Base-by-base conservation (phyloP, 768 basidiomycete genomes). In the Tylopilus vinaceipallidus region DNA sequence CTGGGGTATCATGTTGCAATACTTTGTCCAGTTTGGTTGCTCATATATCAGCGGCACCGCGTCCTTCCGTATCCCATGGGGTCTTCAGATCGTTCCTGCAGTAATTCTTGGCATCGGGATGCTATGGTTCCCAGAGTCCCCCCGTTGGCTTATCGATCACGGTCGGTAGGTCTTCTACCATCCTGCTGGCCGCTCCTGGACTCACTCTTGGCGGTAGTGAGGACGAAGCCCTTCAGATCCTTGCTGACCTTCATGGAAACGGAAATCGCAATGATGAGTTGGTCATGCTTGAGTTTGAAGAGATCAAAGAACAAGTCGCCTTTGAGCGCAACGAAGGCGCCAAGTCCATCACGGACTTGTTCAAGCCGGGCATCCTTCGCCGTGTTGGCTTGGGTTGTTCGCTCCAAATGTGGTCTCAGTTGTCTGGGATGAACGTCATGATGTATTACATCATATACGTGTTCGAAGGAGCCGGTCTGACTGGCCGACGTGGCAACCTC, bases 321-420 rank as follows among this genome's bases (percentile, higher is more conserved):
- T 83, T 80, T 60, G 87, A 90, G 61, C 77, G 79, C 17, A 80
- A 71, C 1, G 78, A 87, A 65, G 88, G 86, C 16, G 83, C 86
- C 23, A 88, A 87, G 59, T 83, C 82, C 0, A 84, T 80, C 59
- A 54, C 75, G 12, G 86, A 91, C 64, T 71, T 90, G 17, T 55
- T 89, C 49, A 84, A 81, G 57, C 76, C 77, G 8, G 81, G 82
- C 30, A 80, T 86, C 54, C 71, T 84, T 43, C 80, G 87, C 45
- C 84, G 88, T 59, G 86, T 89, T 24, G 69, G 78, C 50, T 76
- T 91, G 22, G 89, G 87, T 32, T 75, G 76, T 52, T 74, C 75
- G n/a, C 70, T 89, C 33, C 88, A 91, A 66, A 85, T 85, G 80
- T 90, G 87, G 88, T 82, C 80, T 52, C 88, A 90, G 60, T 71